Evolutionary conservation across 1,284 basidiomycete genomes (phyloP), one percentile per base, ranked within the genome.

Genomic region (Pseudozyma sp.): DNA sequence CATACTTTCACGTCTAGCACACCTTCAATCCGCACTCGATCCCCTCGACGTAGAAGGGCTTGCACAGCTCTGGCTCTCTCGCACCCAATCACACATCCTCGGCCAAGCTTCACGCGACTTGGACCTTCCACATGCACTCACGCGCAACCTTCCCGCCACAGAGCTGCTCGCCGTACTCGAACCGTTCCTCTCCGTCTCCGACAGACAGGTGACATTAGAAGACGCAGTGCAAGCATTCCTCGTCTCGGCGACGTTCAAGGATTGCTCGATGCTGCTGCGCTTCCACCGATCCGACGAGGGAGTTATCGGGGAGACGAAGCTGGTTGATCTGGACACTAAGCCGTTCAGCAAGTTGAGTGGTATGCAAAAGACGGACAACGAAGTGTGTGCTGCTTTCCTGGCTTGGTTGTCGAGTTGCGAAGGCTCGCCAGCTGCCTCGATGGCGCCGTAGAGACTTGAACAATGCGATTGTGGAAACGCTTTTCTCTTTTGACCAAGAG

Each of bases 181-280:
- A n/a, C 4, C 45, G 0, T 45, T 70, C 46, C 54, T 64, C n/a
- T 39, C 44, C 2, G 34, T 10, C 9, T 3, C 19, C 3, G 4
- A 11, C 11, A 39, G 0, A 3, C 45, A 60, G 17, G 40, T 58
- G 11, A 29, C 11, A n/a, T 33, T 64, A 8, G 53, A 64, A 34
- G 53, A 51, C 7, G 61, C 68, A 37, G 40, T 64, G 1, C 68
- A 70, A n/a, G 68, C 68, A 4, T 94, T 94, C 82, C 86, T 93
- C 35, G 89, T 97, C 48, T 92, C 92, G 9, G 92, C 93, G n/a
- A 92, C 92, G 11, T 94, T 97, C 88, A 98, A 97, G 84, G 95
- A 98, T 84, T 97, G 94, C 85, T 96, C 94, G 2, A 84, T 97
- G 60, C 92, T 97, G 69, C 80, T 94, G 42, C 88, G 85, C 2